Conservation (phyloP, 1,139 yeast genomes). For the Nadsonia starkeyi-henricii region DNA sequence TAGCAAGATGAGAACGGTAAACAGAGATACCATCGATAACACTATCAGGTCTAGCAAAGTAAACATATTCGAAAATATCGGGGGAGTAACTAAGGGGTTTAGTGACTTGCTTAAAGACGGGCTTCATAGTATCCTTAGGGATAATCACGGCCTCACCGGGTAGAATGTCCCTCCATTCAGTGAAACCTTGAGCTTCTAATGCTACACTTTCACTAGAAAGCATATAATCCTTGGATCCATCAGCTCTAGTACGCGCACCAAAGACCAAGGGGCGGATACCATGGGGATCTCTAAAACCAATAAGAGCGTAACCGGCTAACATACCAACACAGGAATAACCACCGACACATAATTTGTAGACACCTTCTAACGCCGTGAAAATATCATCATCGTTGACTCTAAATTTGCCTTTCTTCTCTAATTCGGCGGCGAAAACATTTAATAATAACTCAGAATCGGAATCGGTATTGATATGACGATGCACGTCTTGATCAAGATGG, state of each 20-base stretch:
- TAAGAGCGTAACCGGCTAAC: slow-evolving; percentile 90
- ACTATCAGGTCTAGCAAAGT: slow-evolving; percentile 95
- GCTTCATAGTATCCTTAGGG: slow-evolving; percentile 53
- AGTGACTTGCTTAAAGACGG: slow-evolving; percentile 82
- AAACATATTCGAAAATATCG: slow-evolving; percentile 92
- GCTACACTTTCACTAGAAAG: slow-evolving; percentile 93
- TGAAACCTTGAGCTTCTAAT: slow-evolving; percentile 82
- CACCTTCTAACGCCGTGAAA: slow-evolving; percentile 72
- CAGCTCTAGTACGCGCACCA: slow-evolving; percentile 55
- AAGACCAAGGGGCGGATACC: slow-evolving; percentile 85
- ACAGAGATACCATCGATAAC: slow-evolving; percentile 92
- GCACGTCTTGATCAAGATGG: slow-evolving; percentile 84
- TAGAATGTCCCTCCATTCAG: slow-evolving; percentile 60
- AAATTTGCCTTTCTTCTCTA: slow-evolving; percentile 82
- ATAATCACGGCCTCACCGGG: slow-evolving; percentile 97
- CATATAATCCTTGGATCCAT: slow-evolving; percentile 81
- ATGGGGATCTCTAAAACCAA: slow-evolving; percentile 94
- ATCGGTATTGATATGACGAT: slow-evolving; percentile 94
- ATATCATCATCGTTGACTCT: slow-evolving; percentile 87
- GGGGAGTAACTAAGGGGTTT: slow-evolving; percentile 72
- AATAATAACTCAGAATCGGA: slow-evolving; percentile 84
- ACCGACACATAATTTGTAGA: slow-evolving; percentile 71
- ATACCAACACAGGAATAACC: slow-evolving; percentile 93
- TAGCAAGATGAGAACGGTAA: slow-evolving; percentile 79
- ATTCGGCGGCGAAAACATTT: slow-evolving; percentile 81